Percentiles rank a stretch among this genome's conserved stretches.
Evolutionary conservation across 179 eudicot genomes (phyloP).

Genomic region (Beta macrorhiza): DNA sequence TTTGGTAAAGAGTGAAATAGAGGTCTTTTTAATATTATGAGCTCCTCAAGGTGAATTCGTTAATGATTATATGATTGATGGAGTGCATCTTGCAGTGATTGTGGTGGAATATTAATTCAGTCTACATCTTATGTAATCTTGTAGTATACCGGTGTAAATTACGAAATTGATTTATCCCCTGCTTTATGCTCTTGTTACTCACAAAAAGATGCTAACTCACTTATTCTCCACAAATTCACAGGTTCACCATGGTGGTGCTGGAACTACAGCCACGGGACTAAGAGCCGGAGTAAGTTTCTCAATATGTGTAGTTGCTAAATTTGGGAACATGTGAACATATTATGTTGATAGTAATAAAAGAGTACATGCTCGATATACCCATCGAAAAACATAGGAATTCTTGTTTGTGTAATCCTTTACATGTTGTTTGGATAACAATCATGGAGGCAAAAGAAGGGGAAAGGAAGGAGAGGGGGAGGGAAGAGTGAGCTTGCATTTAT

Average conservation of each 20-base stretch:
- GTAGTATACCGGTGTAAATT: neutral
- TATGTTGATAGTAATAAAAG: neutral
- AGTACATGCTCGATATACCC: neutral
- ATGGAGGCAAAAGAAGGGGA: too few relatives aligned
- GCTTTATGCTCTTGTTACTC: neutral
- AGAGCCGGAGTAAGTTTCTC: constrained; percentile 50
- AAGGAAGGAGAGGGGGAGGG: too few relatives aligned
- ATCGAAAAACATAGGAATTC: neutral
- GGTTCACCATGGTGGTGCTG: constrained; percentile 94
- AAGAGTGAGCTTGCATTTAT: too few relatives aligned
- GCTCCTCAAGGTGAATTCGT: neutral
- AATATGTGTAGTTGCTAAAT: neutral
- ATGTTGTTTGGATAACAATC: too few relatives aligned
- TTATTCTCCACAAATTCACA: constrained; percentile 21
- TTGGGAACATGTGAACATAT: neutral
- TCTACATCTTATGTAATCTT: neutral
- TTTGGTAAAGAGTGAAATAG: neutral
- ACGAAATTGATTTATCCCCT: neutral
- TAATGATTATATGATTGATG: neutral
- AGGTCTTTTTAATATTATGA: neutral
- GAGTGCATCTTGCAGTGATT: neutral
- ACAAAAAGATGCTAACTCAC: neutral
- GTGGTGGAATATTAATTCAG: neutral
- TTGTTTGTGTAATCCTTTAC: neutral
- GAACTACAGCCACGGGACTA: constrained; percentile 85